Evolutionary conservation across 768 basidiomycete species (phyloP).

Genomic region (Coprinopsis marcescibilis): DNA sequence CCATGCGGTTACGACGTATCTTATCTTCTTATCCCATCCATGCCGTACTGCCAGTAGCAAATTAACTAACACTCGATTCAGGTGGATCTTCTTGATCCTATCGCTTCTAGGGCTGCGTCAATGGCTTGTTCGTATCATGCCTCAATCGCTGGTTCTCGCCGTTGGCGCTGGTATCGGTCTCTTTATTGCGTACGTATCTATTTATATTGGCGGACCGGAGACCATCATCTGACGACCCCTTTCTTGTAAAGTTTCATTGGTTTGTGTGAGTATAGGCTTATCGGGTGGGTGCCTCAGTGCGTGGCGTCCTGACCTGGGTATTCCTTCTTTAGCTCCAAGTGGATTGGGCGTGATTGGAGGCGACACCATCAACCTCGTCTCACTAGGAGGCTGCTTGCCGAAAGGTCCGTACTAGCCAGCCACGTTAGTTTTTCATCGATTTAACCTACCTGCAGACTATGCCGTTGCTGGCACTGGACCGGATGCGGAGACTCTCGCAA

Average conservation of each 20-base stretch:
- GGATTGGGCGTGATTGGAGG: slow-evolving; percentile 78
- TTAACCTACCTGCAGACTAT: slow-evolving; percentile 31
- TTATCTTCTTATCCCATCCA: no score
- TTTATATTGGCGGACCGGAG: neutral
- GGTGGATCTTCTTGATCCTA: slow-evolving; percentile 78
- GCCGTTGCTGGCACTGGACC: no score
- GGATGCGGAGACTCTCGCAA: slow-evolving; percentile 37
- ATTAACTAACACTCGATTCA: slow-evolving; percentile 19
- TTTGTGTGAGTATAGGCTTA: slow-evolving; percentile 40
- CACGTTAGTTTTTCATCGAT: neutral
- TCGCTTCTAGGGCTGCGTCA: slow-evolving; percentile 82
- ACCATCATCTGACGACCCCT: slow-evolving; percentile 8
- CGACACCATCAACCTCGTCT: slow-evolving; percentile 60
- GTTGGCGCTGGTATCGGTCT: slow-evolving; percentile 85
- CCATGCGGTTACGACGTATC: no score
- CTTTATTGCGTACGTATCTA: slow-evolving; percentile 66
- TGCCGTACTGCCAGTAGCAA: no score
- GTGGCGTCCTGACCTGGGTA: neutral
- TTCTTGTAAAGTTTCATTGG: slow-evolving; percentile 59
- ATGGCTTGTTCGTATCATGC: slow-evolving; percentile 87
- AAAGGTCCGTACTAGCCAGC: neutral
- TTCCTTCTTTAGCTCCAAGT: slow-evolving; percentile 39
- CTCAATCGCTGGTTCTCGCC: slow-evolving; percentile 77
- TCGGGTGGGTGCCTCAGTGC: neutral
- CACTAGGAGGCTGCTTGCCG: slow-evolving; percentile 61